phyloP scores from a whole-genome alignment of 148 eudicot genomes.

The Spergularia marina region DNA sequence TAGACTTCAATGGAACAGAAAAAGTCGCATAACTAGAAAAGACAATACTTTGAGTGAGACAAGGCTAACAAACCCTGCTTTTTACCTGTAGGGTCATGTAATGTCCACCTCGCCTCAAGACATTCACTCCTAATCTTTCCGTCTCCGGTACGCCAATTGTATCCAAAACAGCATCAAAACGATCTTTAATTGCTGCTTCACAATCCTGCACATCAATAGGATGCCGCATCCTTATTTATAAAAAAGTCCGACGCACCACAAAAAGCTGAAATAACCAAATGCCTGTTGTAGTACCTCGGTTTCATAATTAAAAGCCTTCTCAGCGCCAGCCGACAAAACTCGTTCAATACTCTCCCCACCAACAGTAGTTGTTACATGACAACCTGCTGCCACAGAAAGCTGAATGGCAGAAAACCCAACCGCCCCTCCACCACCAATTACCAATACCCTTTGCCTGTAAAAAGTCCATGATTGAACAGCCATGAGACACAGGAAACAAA shows the following conservation, averaged over 20 bases:
- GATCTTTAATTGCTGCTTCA: slow-evolving; percentile 66
- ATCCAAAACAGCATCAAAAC: slow-evolving; percentile 89
- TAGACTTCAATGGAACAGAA: slow-evolving; percentile 11
- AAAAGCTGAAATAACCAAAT: neutral
- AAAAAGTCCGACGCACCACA: neutral
- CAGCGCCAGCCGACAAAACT: slow-evolving; percentile 79
- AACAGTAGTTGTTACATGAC: slow-evolving; percentile 87
- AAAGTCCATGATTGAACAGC: slow-evolving; percentile 3
- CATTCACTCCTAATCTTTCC: slow-evolving; percentile 68
- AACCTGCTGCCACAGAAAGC: slow-evolving; percentile 78
- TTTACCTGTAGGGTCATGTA: slow-evolving; percentile 95
- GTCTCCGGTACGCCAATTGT: slow-evolving; percentile 87
- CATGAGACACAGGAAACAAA: neutral
- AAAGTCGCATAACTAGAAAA: neutral
- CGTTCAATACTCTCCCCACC: slow-evolving; percentile 74
- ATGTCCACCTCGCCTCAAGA: slow-evolving; percentile 82
- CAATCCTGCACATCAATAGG: slow-evolving; percentile 43
- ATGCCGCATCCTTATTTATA: slow-evolving; percentile 3
- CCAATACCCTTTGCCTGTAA: slow-evolving; percentile 71
- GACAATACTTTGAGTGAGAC: neutral
- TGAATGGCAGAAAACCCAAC: slow-evolving; percentile 94
- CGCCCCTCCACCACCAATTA: slow-evolving; percentile 96
- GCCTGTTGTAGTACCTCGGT: slow-evolving; percentile 47
- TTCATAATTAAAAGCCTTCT: slow-evolving; percentile 77
- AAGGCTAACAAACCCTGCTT: neutral